Evolutionary conservation across 176 grass and related monocot species (phyloP).

Genomic region (Pontederia crassipes): DNA sequence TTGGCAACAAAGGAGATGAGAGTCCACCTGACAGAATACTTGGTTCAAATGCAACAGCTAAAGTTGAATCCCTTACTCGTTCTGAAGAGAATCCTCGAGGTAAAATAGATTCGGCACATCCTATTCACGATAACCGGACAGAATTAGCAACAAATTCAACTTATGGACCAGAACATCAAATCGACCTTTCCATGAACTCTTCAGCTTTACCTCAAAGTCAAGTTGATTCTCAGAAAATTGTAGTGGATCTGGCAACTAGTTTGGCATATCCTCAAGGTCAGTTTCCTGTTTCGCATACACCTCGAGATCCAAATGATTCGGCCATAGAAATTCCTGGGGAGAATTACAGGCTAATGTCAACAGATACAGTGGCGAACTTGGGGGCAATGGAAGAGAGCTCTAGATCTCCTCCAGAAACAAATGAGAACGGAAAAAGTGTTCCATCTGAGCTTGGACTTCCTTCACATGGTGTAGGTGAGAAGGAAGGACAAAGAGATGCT

Average conservation of each 20-base stretch:
- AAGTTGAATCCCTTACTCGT: no score
- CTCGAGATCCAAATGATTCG: constrained; percentile 12
- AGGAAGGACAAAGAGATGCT: neutral
- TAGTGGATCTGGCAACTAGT: constrained; percentile 1
- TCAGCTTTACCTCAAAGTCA: neutral
- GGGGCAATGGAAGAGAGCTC: constrained; percentile 2
- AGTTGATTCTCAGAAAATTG: neutral
- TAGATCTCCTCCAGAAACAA: neutral
- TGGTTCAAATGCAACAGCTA: no score
- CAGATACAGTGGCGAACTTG: neutral
- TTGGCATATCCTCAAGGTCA: constrained; percentile 38
- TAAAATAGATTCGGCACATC: neutral
- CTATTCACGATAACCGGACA: neutral
- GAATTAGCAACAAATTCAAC: neutral
- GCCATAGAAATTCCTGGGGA: neutral
- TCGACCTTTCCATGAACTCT: constrained; percentile 25
- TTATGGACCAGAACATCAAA: constrained; percentile 18
- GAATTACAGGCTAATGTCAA: neutral
- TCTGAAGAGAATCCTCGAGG: no score
- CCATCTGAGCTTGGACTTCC: neutral
- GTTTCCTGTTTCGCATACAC: constrained; percentile 16
- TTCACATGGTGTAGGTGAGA: neutral
- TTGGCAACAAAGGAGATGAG: neutral
- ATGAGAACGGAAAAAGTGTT: neutral
- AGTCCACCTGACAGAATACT: neutral